A percentile compares a stretch with the other conserved stretches of the same genome.
phyloP scores from a whole-genome alignment of 2,329 filamentous ascomycete species.

The Colletotrichum sp. region DNA sequence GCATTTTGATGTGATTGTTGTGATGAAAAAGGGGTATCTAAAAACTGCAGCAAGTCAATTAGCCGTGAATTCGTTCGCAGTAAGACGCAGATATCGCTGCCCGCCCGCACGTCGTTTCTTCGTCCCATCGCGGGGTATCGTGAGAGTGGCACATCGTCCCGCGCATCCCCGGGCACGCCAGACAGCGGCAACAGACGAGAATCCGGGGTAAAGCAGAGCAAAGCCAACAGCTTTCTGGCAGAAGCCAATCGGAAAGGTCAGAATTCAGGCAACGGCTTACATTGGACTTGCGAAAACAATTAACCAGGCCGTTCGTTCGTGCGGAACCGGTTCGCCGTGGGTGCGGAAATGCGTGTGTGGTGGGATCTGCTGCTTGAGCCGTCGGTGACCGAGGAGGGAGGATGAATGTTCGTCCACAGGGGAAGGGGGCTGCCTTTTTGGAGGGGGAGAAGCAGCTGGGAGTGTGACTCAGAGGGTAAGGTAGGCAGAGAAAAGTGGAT shows the following conservation, averaged over 20 bases:
- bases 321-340: slow-evolving; percentile 4
- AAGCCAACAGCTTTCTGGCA: background rate
- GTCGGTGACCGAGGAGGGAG: slow-evolving; percentile 20
- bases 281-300: background rate
- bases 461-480: slow-evolving; percentile 9
- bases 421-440: slow-evolving; percentile 13
- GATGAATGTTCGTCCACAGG: slow-evolving; percentile 22
- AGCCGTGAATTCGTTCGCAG: background rate
- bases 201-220: background rate
- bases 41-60: background rate
- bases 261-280: background rate
- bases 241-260: background rate
- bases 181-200: background rate
- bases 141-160: background rate
- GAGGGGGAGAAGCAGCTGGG: background rate
- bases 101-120: background rate
- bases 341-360: slow-evolving; percentile 9
- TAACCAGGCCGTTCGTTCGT: background rate
- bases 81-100: background rate
- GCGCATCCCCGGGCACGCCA: background rate
- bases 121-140: background rate
- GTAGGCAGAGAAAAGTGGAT: background rate
- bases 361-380: slow-evolving; percentile 20
- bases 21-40: background rate
- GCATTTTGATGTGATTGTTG: slow-evolving; percentile 35